Evolutionary conservation across 1,139 yeast genomes (phyloP), one percentile per base, ranked within the genome.

Genomic region (Yarrowia galli): DNA sequence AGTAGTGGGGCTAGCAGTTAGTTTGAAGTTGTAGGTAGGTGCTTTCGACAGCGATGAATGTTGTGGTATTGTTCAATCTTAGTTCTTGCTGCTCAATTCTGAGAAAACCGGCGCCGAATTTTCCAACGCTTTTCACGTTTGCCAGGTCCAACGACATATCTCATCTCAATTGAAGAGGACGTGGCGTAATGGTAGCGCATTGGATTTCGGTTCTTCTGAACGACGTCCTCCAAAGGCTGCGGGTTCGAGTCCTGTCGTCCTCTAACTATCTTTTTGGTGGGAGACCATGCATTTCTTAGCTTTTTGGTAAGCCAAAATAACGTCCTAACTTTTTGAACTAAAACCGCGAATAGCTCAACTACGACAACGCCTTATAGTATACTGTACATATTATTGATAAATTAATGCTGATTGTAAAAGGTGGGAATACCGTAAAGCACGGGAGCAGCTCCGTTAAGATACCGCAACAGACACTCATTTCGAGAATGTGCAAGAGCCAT

Each of bases 401-500:
- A 46, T 49, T 61, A 61, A 58, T 58, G 64, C 64, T 38, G 38
- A 28, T 48, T 49, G 51, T 61, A 61, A 48, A 46, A 46, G 36
- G 56, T 61, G 45, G 97, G 97, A 53, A 91, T 75, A 0, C 97
- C 97, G 74, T 89, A 90, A 2, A 90, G 80, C 0, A 91, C 88
- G 0, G 96, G 92, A 0, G 97, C 93, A 0, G 92, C 91, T 0
- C 96, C 96, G 73, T 91, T 91, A 71, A 91, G 78, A 72, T 83
- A 89, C 67, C 79, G 83, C 72, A 92, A 79, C 67, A 85, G 85
- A 75, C 97, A 92, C 1, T 79, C 81, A 49, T 83, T 82, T 70
- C 97, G 81, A 51, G 96, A 85, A 53, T 75, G 73, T 6, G 81
- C 75, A 3, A 91, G 84, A 0, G 96, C 91, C 28, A 78, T 77